Conservation (phyloP, 1,284 basidiomycete species). For the Puccinia sorghi region DNA sequence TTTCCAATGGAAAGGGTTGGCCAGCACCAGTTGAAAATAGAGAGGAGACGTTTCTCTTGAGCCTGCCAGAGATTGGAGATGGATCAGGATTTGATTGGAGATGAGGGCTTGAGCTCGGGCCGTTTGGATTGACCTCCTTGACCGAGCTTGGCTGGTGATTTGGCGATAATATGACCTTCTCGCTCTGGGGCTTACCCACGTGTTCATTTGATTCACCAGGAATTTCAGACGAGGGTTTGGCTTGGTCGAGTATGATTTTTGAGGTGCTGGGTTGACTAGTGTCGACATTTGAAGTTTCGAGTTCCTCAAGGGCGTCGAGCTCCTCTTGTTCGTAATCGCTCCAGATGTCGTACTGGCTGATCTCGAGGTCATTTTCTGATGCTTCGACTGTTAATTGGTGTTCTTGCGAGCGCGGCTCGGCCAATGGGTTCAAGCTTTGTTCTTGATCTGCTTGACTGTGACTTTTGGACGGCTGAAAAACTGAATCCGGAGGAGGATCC, state of each 20-base stretch:
- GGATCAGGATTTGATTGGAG: background rate
- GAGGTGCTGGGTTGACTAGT: background rate
- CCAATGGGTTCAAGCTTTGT: slow-evolving; percentile 9
- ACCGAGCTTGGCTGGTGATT: background rate
- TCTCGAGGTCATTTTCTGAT: slow-evolving; percentile 12
- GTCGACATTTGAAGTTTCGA: background rate
- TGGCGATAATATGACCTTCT: background rate
- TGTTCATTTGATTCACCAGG: background rate
- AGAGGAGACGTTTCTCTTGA: slow-evolving; percentile 23
- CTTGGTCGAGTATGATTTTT: background rate
- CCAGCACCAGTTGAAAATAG: slow-evolving; percentile 26
- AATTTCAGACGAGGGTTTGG: background rate
- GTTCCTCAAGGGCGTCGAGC: slow-evolving; percentile 23
- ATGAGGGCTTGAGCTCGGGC: slow-evolving; percentile 3
- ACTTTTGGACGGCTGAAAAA: slow-evolving; percentile 20
- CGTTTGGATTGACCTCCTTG: background rate
- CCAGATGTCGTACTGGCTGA: slow-evolving; percentile 29
- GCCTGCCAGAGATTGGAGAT: background rate
- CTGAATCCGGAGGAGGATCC: background rate
- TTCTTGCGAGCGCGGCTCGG: background rate
- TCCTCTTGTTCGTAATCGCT: slow-evolving; percentile 38
- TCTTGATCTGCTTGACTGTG: slow-evolving; percentile 11
- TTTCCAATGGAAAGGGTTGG: slow-evolving; percentile 11
- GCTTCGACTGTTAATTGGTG: background rate
- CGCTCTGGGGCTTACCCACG: background rate